These are phyloP conservation scores for Nothopassalora personata DNA, from an alignment of 2,329 filamentous ascomycete genomes.

Conservation along the genomic window DNA sequence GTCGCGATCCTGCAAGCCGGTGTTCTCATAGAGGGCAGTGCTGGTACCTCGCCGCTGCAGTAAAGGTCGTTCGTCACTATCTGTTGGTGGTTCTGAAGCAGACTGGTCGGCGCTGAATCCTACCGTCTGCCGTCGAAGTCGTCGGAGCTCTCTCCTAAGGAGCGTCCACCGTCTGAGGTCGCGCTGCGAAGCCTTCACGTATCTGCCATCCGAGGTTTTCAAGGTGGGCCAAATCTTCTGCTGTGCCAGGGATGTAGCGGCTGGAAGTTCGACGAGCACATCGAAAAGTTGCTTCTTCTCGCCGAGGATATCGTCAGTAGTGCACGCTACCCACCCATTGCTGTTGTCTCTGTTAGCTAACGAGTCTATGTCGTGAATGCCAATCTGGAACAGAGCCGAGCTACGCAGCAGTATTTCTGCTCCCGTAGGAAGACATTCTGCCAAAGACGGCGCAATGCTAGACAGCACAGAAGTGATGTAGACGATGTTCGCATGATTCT, in stretches of 20 bases:
- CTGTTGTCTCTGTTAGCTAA: constrained; percentile 54
- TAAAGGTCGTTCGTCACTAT: constrained; percentile 12
- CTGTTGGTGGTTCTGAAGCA: neutral
- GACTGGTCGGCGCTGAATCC: constrained; percentile 27
- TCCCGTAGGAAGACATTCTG: constrained; percentile 57
- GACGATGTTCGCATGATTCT: constrained; percentile 77
- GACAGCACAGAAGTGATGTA: constrained; percentile 92
- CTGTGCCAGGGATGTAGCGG: constrained; percentile 31
- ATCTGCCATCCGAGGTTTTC: constrained; percentile 60
- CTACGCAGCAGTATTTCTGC: constrained; percentile 57
- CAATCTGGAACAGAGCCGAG: constrained; percentile 83
- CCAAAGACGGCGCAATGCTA: constrained; percentile 72
- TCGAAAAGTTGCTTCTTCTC: constrained; percentile 87
- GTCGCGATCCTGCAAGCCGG: constrained; percentile 18
- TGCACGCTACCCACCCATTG: constrained; percentile 83
- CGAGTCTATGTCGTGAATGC: constrained; percentile 84
- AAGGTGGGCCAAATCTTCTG: constrained; percentile 58
- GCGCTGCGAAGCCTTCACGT: constrained; percentile 80
- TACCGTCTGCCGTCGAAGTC: constrained; percentile 32
- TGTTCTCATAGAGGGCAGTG: constrained; percentile 11
- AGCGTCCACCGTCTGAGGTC: constrained; percentile 76
- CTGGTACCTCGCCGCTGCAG: constrained; percentile 23
- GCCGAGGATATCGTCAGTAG: constrained; percentile 85
- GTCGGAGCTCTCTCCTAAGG: constrained; percentile 44
- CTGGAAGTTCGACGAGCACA: constrained; percentile 75